Evolutionary conservation across 768 basidiomycete species (phyloP), one percentile per base, ranked within the genome.

Genomic region (Multifurca ochricompacta): DNA sequence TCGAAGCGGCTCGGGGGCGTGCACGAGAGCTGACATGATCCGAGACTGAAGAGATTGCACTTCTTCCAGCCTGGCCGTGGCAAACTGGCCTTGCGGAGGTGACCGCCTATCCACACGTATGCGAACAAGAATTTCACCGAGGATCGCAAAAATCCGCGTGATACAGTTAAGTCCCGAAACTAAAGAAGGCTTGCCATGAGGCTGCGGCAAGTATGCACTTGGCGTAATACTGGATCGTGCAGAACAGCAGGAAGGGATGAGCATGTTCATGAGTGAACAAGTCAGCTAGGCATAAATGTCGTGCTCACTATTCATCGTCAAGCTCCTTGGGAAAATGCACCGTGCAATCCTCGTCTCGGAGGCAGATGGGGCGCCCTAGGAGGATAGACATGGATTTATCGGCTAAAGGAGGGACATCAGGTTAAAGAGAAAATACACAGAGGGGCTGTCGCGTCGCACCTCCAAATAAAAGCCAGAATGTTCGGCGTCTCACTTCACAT

Each of bases 351-450:
- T 93, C 92, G 64, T 92, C 89, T 49, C 88, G 79, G 64, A 93
- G 74, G 67, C 83, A 88, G 59, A 92, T 88, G 35, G 90, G 89
- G 55, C 91, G 77, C 16, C 87, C 88, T 41, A 91, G 75, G 37
- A 92, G 73, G 62, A 91, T 85, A 44, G 87, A 85, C 84, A 86
- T 87, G 16, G 89, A 91, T 70, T 91, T 91, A 67, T 94, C 92
- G 59, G 89, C 89, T 89, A 64, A n/a, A n/a, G 25, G 55, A 48
- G 51, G 23, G 16, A 53, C 53, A 46, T 36, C 37, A 47, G 51
- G 30, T 13, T 14, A 32, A 34, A 9, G 36, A 32, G 34, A n/a
- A 62, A 53, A 45, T 47, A 23, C 21, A 23, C 51, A 31, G 37
- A 30, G 47, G 48, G 49, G 48, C 37, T 16, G 27, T 35, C 28